Base-by-base conservation (phyloP, 2,329 filamentous ascomycete genomes). In the Monosporascus sp. region DNA sequence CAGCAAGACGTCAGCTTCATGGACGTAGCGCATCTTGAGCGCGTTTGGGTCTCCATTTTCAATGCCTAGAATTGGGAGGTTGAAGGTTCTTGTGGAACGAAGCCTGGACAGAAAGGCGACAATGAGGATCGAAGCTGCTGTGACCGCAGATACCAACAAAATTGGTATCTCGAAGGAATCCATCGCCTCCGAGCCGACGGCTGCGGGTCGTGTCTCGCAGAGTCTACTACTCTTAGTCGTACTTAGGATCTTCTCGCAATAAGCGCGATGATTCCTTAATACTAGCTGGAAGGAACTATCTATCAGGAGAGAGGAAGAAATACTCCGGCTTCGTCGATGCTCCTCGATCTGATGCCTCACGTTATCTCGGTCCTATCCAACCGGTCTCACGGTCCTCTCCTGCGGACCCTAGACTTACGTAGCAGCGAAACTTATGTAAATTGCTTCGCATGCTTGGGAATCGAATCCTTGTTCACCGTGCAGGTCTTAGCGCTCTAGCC, bases 1-100 rank as follows among this genome's bases (percentile, higher is more conserved):
- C 22, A 65, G 57, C 44, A 65, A 48, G 19, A 54, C 56, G 44
- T 65, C 63, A 37, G 63, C 63, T 48, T 66, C 60, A 7, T 61
- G 58, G 20, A 65, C 62, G 50, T 61, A 65, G 27, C 63, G 61
- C n/a, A 43, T 35, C 46, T 65, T 65, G 9, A 65, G 57, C 6
- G 51, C 38, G 22, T 59, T 60, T 14, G 58, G 3, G 44, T 65
- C 60, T 38, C 17, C 46, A 19, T 43, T 52, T 6, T 59, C 59
- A 14, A 40, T 52, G 37, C 63, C 63, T 2, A 64, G 55, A 2
- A 54, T 56, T 11, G 63, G 63, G 7, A 65, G 40, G 2, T 55
- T 41, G 51, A 62, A 64, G 1, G 52, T 45, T 41, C 46, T 60
- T 2, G 51, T 49, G 22, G 48, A 52, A 11, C 51, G 57, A 40